Evolutionary conservation across 2,329 filamentous ascomycete species (phyloP), one percentile per base, ranked within the genome.

Genomic region (Lecanicillium sp.): DNA sequence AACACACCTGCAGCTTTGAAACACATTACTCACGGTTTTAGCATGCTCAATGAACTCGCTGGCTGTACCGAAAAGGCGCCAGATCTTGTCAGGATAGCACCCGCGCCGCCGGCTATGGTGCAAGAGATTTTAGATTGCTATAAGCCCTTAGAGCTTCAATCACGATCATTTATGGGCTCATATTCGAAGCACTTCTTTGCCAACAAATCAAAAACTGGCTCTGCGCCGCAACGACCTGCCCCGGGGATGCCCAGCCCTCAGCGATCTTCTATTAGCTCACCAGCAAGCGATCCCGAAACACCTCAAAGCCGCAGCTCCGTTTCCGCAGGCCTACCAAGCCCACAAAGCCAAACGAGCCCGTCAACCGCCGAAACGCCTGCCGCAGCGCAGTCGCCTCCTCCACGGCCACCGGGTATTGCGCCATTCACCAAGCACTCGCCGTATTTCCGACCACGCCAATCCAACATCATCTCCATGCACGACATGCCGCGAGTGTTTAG

Each of bases 81-180:
- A 2, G 48, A 49, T 31, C 50, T 63, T 2, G 60, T 63, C 22
- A 55, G 59, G 25, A 62, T 63, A 16, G 60, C 60, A 5, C 53
- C 53, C 0, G 58, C 59, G 9, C 60, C 60, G 12, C 60, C 60
- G 3, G 43, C 55, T 1, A 32, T 63, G 27, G 60, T 63, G 0
- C 55, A 61, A 19, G 58, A 63, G 37, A 62, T 63, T 17, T 43
- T 63, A 1, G 60, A 63, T 31, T 63, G 60, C 35, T 63, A 62
- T 19, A 61, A 55, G 19, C 60, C 60, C 3, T 42, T 63, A 5
- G 60, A 63, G 39, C 42, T 63, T 12, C 60, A 63, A 43, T 62
- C 59, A 3, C 53, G 60, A 13, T 60, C 60, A 3, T 63, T 61
- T 28, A 55, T 62, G 52, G 58, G 58, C 1, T 62, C 60, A 1